A percentile compares a stretch with the other conserved stretches of the same genome.
phyloP scores from a whole-genome alignment of 345 rosid genomes.

The Sonneratia caseolaris region DNA sequence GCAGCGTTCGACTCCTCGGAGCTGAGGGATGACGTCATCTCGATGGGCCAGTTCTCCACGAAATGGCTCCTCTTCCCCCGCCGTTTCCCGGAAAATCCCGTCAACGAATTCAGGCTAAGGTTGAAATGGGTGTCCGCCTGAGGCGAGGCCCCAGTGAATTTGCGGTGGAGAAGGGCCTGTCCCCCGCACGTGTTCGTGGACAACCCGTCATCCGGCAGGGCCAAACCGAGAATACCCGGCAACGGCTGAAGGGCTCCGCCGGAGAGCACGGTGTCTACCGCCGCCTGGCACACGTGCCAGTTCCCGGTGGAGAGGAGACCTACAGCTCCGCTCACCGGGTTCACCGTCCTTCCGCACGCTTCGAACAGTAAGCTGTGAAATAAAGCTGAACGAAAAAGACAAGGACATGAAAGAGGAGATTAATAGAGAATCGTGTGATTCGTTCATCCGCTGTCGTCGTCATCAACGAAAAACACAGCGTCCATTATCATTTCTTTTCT shows the following conservation, averaged over 20 bases:
- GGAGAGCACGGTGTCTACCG: conserved; percentile 28
- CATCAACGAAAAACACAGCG: background rate
- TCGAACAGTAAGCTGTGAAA: conserved; percentile 32
- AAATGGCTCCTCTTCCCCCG: conserved; percentile 21
- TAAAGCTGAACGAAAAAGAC: conserved; percentile 12
- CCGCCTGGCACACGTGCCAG: conserved; percentile 33
- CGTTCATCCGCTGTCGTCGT: background rate
- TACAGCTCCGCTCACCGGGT: conserved; percentile 32
- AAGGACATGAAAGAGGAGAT: background rate
- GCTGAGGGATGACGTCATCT: conserved; percentile 10
- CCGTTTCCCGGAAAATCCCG: conserved; percentile 7
- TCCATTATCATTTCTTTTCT: background rate
- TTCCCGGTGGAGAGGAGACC: conserved; percentile 29
- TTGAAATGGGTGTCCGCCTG: conserved; percentile 10
- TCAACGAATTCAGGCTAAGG: conserved; percentile 1
- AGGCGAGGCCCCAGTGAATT: background rate
- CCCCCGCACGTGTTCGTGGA: conserved; percentile 4
- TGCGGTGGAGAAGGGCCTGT: conserved; percentile 3
- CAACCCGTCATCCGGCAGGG: background rate
- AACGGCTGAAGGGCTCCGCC: conserved; percentile 16
- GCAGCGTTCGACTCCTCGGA: conserved; percentile 14
- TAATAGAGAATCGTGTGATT: background rate
- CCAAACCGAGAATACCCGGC: background rate
- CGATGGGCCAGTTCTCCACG: conserved; percentile 18
- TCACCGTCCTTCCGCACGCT: conserved; percentile 37